phyloP scores from a whole-genome alignment of 2,329 filamentous ascomycete species.

The Magnaporthiopsis poae region DNA sequence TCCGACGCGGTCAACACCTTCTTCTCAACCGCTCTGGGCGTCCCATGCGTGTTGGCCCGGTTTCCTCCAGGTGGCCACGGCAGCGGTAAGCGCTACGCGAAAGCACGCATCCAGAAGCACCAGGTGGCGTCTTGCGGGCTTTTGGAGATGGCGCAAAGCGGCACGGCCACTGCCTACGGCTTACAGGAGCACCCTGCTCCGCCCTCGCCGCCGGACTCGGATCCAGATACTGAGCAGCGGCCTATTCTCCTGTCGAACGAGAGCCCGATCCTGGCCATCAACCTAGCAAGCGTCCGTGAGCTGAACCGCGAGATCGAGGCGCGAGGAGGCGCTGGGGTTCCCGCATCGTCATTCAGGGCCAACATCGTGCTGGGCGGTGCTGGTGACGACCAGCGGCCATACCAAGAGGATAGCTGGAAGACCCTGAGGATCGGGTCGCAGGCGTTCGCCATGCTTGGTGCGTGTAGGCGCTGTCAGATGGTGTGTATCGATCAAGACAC shows the following conservation, averaged over 20 bases:
- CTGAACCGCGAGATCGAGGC: slow-evolving; percentile 64
- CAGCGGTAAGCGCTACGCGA: slow-evolving; percentile 53
- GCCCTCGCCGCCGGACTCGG: not conserved
- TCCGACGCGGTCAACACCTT: slow-evolving; percentile 58
- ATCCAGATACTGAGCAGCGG: slow-evolving; percentile 18
- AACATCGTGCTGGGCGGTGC: slow-evolving; percentile 67
- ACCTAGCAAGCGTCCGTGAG: slow-evolving; percentile 65
- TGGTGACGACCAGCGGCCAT: slow-evolving; percentile 32
- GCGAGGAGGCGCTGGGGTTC: slow-evolving; percentile 53
- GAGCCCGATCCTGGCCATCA: slow-evolving; percentile 80
- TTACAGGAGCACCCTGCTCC: not conserved
- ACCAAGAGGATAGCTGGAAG: slow-evolving; percentile 72
- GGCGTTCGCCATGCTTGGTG: slow-evolving; percentile 61
- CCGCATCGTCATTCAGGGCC: slow-evolving; percentile 71
- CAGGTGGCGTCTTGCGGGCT: slow-evolving; percentile 26
- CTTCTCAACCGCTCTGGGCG: slow-evolving; percentile 64
- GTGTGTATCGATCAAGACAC: slow-evolving; percentile 85
- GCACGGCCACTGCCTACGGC: slow-evolving; percentile 33
- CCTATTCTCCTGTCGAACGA: slow-evolving; percentile 83
- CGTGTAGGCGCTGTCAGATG: slow-evolving; percentile 89
- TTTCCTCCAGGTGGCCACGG: slow-evolving; percentile 62
- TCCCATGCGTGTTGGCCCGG: slow-evolving; percentile 74
- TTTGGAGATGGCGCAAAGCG: not conserved
- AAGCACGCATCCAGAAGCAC: slow-evolving; percentile 56
- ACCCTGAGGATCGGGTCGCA: slow-evolving; percentile 55